These are phyloP conservation scores for Sextonia rubra DNA, from an alignment of 164 flowering plant species.

Conservation along the genomic window DNA sequence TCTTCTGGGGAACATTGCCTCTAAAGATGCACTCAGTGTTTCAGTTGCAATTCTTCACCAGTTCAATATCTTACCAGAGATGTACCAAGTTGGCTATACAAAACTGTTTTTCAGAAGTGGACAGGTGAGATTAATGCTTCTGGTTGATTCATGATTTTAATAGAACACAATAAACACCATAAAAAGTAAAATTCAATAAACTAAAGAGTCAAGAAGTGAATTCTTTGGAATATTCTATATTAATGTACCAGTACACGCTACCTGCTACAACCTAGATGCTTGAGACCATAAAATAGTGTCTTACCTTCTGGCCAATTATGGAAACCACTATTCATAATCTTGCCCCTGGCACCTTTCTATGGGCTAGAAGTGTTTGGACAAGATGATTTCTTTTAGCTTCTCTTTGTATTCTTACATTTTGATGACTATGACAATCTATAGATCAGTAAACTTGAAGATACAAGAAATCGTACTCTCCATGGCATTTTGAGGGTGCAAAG, in stretches of 20 bases:
- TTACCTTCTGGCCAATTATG: too few species aligned
- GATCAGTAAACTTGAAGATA: slow-evolving; percentile 98
- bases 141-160: too few species aligned
- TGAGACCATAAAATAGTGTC: too few species aligned
- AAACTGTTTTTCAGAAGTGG: slow-evolving; percentile 98
- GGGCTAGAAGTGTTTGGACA: not conserved
- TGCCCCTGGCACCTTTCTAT: too few species aligned
- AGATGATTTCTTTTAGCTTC: not conserved
- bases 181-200: too few species aligned
- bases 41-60: slow-evolving; percentile 99
- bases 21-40: slow-evolving; percentile 92
- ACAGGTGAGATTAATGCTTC: slow-evolving; percentile 47
- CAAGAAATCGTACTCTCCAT: slow-evolving; percentile 91
- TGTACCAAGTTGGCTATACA: slow-evolving; percentile 99
- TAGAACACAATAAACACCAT: too few species aligned
- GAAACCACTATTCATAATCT: too few species aligned
- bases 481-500: slow-evolving; percentile 93
- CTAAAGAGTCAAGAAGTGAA: too few species aligned
- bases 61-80: slow-evolving; percentile 86
- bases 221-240: not conserved
- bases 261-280: too few species aligned
- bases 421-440: slow-evolving; percentile 16
- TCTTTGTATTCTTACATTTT: not conserved
- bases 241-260: too few species aligned
- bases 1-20: slow-evolving; percentile 67